Evolutionary conservation across 2,329 filamentous ascomycete genomes (phyloP), one percentile per base, ranked within the genome.

Genomic region (Elsinoe perseae): DNA sequence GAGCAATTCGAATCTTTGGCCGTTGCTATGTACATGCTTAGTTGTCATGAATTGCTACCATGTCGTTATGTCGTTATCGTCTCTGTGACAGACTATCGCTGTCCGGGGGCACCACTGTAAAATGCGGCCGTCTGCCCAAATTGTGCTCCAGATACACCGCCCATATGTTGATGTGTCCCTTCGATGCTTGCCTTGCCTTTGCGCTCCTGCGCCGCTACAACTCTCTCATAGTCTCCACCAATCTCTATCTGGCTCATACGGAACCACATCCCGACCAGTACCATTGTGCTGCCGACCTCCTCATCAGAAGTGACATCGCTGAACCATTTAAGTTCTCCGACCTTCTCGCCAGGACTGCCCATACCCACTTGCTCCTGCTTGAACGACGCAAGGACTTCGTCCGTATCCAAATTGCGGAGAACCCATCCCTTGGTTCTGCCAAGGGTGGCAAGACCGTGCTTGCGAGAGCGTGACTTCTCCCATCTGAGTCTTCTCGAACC

Each of bases 231-330:
- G 6, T 52, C 48, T 5, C 48, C 48, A 18, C 48, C 48, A 38
- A 52, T 38, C 28, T 36, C 48, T 4, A 52, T 16, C 48, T 52
- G 48, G 28, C 48, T 52, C 48, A 52, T 52, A 12, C 48, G 48
- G 18, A 52, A 52, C 48, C 48, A 52, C 48, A 52, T 52, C 18
- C 48, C 48, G 25, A 52, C 48, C 28, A 52, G 48, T 20, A 52
- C 48, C 48, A 38, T 52, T 30, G 30, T 52, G 21, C 28, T 38
- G 16, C 48, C 48, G 25, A 52, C 30, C 12, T 52, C 48, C 27
- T 52, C 48, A 23, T 52, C 48, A 1, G 30, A 34, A 3, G 48
- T 52, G 18, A 52, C 48, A 38, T 52, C 48, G 30, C 48, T 52
- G 14, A 28, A 52, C 48, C 48, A 52, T 12, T 38, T 38, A 18